Base-by-base conservation (phyloP, 2,329 filamentous ascomycete genomes). In the Colletotrichum graminicola region DNA sequence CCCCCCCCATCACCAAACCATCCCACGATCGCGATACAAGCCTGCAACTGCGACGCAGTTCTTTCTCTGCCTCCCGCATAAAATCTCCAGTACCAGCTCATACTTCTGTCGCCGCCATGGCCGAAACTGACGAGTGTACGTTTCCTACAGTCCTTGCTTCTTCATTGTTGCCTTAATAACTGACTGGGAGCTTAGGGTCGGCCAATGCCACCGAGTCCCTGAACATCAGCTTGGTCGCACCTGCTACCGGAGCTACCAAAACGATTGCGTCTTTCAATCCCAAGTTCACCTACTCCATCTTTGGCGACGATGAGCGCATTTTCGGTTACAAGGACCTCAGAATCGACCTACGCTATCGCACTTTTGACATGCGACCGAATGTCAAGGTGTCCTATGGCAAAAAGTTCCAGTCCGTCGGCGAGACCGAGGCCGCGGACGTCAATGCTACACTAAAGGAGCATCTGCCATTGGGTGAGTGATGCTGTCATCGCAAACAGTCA, bases 271-370 rank as follows among this genome's bases (percentile, higher is more conserved):
- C 89, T 36, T 98, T 99, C 81, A 87, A 93, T 72, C 97, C 96
- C 0, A 89, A 89, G 78, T 97, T 95, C 80, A 98, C 95, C 23
- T 97, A 98, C 81, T 86, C 94, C 1, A 92, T 99, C 74, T 98
- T 98, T 76, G 94, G 94, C 77, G 92, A 98, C n/a, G 92, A 96
- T 11, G 94, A 99, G 81, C 89, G 88, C 39, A 95, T 98, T 74
- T 95, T 97, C 76, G 95, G 95, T 47, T 97, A 98, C 85, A 91
- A 94, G 79, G 90, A 90, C 65, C 87, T 97, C 66, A 90, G 90
- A 74, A 91, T 98, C 78, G 89, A 90, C 73, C 83, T 98, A 66
- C 90, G 90, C 73, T 91, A 86, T 76, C 84, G 90, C 78, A 87
- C 88, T 21, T 87, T 85, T 79, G 93, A 98, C 79, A 90, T 98